Percentiles rank a stretch among this genome's conserved stretches.
Evolutionary conservation across 2,329 filamentous ascomycete species (phyloP).

Genomic region (Phialophora expanda): DNA sequence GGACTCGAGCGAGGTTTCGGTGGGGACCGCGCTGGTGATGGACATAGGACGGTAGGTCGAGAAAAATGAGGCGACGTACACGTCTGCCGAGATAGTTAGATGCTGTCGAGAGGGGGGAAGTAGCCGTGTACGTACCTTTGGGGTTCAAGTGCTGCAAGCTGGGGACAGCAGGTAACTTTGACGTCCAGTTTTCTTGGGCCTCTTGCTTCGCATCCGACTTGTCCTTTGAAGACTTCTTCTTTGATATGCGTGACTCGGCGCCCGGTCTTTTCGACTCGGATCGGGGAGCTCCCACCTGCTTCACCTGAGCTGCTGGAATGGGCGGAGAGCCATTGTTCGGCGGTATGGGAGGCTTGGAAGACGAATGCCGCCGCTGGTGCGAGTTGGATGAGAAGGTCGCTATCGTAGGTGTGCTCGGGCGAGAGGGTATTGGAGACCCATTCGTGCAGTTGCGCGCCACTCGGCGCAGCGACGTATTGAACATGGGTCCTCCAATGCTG

Average conservation of each 20-base stretch:
- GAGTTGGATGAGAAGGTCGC: constrained; percentile 46
- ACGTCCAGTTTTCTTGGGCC: constrained; percentile 43
- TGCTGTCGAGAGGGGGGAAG: constrained; percentile 6
- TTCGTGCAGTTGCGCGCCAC: constrained; percentile 49
- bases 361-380: constrained; percentile 56
- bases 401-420: constrained; percentile 44
- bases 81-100: constrained; percentile 61
- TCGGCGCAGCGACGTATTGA: constrained; percentile 54
- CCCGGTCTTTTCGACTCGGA: constrained; percentile 37
- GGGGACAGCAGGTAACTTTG: constrained; percentile 55
- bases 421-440: constrained; percentile 43
- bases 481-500: constrained; percentile 43
- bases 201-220: constrained; percentile 44
- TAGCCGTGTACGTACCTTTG: constrained; percentile 48
- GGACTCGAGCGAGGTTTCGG: constrained; percentile 70
- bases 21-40: constrained; percentile 79
- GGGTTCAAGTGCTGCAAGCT: constrained; percentile 56
- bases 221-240: constrained; percentile 34
- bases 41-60: constrained; percentile 94
- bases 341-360: constrained; percentile 54
- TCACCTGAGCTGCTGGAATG: constrained; percentile 38
- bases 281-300: constrained; percentile 37
- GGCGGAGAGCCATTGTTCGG: constrained; percentile 52
- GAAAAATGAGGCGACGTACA: constrained; percentile 91
- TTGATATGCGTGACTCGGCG: constrained; percentile 38